Conservation (phyloP, 768 basidiomycete genomes). For the Pleurotus giganteus region DNA sequence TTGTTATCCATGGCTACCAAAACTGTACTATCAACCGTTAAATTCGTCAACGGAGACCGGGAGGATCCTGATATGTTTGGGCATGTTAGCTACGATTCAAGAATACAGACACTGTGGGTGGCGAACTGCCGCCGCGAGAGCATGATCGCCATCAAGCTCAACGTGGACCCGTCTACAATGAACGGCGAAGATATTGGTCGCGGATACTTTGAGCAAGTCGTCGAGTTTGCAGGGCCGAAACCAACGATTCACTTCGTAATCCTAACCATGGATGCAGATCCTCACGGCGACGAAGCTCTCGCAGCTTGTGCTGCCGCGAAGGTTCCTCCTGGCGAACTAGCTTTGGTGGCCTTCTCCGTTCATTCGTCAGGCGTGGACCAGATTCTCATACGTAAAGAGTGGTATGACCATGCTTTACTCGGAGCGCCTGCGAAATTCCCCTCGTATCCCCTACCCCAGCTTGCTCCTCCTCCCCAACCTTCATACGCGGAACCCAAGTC, state of each 20-base stretch:
- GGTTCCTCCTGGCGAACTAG: conserved; percentile 70
- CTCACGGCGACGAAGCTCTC: conserved; percentile 77
- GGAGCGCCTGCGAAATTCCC: conserved; percentile 65
- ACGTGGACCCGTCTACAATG: conserved; percentile 57
- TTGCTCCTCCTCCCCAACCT: conserved; percentile 15
- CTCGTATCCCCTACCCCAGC: conserved; percentile 33
- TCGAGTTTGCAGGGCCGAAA: conserved; percentile 82
- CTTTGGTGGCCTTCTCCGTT: conserved; percentile 85
- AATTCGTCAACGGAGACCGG: conserved; percentile 65
- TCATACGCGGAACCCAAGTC: conserved; percentile 20
- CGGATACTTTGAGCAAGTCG: conserved; percentile 75
- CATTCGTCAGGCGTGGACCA: conserved; percentile 89
- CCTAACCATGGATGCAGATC: conserved; percentile 80
- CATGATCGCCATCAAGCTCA: conserved; percentile 76
- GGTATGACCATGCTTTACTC: conserved; percentile 70
- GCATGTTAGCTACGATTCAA: conserved; percentile 79
- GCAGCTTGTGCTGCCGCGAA: conserved; percentile 85
- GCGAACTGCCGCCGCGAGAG: conserved; percentile 85
- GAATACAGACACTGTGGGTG: conserved; percentile 86
- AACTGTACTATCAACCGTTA: conserved; percentile 72
- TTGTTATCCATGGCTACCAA: conserved; percentile 74
- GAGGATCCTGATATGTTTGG: conserved; percentile 89
- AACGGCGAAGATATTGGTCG: conserved; percentile 59
- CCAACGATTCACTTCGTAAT: conserved; percentile 89
- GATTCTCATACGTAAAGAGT: conserved; percentile 81